These are phyloP conservation scores for Linum trigynum DNA, from an alignment of 345 rosid species.

Conservation along the genomic window DNA sequence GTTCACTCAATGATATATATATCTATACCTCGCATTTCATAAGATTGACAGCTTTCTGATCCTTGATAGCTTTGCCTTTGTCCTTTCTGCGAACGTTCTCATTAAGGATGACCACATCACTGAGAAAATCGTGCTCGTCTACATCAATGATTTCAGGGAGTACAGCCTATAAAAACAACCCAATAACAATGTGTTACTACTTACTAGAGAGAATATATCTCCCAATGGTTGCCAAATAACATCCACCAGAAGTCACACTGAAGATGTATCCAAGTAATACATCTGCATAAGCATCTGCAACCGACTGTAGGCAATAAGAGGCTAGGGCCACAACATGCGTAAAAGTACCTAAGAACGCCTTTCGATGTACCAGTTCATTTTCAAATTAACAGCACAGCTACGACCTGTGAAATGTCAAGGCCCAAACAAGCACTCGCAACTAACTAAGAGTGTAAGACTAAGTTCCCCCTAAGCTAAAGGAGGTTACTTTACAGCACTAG, in stretches of 20 bases:
- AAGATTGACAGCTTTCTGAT: slow-evolving; percentile 19
- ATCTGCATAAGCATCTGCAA: background rate
- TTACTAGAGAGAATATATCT: background rate
- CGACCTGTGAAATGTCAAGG: too few relatives aligned
- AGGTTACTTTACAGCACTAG: too few relatives aligned
- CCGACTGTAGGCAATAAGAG: too few relatives aligned
- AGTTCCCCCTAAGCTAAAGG: too few relatives aligned
- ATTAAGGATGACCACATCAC: slow-evolving; percentile 33
- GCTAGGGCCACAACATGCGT: too few relatives aligned
- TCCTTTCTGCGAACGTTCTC: slow-evolving; percentile 27
- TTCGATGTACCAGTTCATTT: too few relatives aligned
- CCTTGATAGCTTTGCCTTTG: slow-evolving; percentile 51
- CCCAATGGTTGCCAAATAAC: background rate
- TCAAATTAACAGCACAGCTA: too few relatives aligned
- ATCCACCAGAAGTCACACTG: background rate
- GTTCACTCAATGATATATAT: background rate
- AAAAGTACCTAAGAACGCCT: too few relatives aligned
- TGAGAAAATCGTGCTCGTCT: slow-evolving; percentile 41
- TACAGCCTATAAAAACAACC: slow-evolving; percentile 28
- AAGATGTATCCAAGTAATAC: background rate
- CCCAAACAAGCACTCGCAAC: too few relatives aligned
- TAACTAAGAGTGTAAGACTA: too few relatives aligned
- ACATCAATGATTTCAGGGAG: slow-evolving; percentile 45
- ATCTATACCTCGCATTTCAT: slow-evolving; percentile 7
- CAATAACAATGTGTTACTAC: background rate